phyloP scores from a whole-genome alignment of 257 asterid genomes.

The Leptodermis oblonga region DNA sequence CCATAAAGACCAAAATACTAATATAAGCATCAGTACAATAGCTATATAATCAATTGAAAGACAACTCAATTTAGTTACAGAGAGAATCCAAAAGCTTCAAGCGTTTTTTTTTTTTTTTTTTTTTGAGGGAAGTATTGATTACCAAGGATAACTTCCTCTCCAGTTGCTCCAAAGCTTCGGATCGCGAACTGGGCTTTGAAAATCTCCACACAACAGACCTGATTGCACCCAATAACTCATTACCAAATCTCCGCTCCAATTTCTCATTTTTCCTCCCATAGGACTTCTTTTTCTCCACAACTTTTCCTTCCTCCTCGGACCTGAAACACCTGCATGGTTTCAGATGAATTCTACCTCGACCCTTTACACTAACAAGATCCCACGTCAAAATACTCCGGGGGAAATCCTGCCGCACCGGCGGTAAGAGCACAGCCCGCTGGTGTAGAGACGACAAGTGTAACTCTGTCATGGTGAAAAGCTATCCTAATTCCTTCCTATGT shows the following conservation, averaged over 20 bases:
- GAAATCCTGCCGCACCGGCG: constrained; percentile 34
- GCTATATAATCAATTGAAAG: no score
- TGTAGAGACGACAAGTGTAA: constrained; percentile 56
- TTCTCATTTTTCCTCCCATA: constrained; percentile 12
- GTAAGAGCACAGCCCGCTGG: constrained; percentile 36
- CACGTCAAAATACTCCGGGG: constrained; percentile 23
- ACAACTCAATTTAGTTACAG: background rate
- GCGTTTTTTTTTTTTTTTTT: background rate
- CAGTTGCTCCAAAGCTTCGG: constrained; percentile 63
- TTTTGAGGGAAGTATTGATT: constrained; percentile 32
- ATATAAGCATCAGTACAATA: background rate
- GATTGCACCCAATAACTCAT: constrained; percentile 37
- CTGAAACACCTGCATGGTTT: constrained; percentile 66
- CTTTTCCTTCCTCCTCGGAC: constrained; percentile 38
- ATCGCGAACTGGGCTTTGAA: constrained; percentile 78
- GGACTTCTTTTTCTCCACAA: constrained; percentile 18
- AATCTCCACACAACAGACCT: constrained; percentile 74
- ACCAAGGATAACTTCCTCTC: constrained; percentile 70
- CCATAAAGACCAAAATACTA: background rate
- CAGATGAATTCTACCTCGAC: constrained; percentile 29
- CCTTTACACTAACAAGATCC: constrained; percentile 35
- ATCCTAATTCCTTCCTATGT: background rate
- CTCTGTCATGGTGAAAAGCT: constrained; percentile 40
- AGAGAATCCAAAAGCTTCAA: background rate
- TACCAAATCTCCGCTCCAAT: constrained; percentile 18